These are phyloP conservation scores for Backusella mclennaniae DNA, from an alignment of 192 early-diverging fungal species.

Conservation along the genomic window DNA sequence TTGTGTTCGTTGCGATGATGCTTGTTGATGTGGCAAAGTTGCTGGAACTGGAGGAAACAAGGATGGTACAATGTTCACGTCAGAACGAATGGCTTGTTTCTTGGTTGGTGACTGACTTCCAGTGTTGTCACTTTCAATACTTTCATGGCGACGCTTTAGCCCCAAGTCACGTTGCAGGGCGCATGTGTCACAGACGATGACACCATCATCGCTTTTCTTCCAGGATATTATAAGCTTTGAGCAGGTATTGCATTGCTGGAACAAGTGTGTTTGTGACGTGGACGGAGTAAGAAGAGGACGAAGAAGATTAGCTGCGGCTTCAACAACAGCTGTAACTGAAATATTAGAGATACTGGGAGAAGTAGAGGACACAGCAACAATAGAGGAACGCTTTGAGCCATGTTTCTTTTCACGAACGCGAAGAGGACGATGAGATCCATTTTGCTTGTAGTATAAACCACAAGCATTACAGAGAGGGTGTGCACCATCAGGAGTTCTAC, in stretches of 20 bases:
- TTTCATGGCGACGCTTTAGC: constrained; percentile 34
- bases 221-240: constrained; percentile 67
- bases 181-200: constrained; percentile 75
- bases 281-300: constrained; percentile 2
- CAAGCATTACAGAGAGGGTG: constrained; percentile 95
- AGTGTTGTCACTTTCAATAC: background rate
- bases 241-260: constrained; percentile 61
- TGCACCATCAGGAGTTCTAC: constrained; percentile 70
- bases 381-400: background rate
- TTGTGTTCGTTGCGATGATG: background rate
- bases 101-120: background rate
- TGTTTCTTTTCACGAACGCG: constrained; percentile 31
- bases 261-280: background rate
- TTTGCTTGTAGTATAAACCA: constrained; percentile 93
- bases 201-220: constrained; percentile 67
- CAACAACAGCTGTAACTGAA: background rate
- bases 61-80: background rate
- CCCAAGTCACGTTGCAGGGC: constrained; percentile 40
- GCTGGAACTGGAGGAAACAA: background rate
- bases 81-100: background rate
- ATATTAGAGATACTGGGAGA: background rate
- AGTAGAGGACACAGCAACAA: constrained; percentile 1
- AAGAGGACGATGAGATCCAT: constrained; percentile 75
- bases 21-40: background rate
- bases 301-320: constrained; percentile 8